A percentile compares a stretch with the other conserved stretches of the same genome.
Conservation (phyloP, 257 asterid species). For the Plantago elongata region DNA sequence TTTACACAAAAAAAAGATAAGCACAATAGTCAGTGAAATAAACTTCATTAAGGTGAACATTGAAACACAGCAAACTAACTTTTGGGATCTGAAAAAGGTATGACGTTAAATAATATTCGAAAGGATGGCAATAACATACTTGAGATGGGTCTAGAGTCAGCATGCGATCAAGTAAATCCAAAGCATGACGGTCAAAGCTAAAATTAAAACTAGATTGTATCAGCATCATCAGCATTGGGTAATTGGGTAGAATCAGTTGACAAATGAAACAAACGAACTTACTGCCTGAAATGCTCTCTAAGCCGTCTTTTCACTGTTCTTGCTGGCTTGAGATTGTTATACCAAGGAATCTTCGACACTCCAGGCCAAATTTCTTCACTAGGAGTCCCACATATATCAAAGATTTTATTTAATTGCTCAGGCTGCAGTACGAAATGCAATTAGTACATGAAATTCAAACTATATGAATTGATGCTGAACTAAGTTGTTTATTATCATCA, state of each 20-base stretch:
- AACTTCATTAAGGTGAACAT: conserved; percentile 6
- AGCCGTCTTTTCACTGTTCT: conserved; percentile 70
- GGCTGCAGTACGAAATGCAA: conserved; percentile 42
- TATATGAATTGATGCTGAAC: conserved; percentile 1
- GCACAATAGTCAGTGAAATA: conserved; percentile 16
- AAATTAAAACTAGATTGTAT: conserved; percentile 10
- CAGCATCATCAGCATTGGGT: conserved; percentile 10
- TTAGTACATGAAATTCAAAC: conserved; percentile 7
- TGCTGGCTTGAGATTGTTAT: conserved; percentile 73
- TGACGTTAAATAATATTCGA: neutral
- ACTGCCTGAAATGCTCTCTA: conserved; percentile 79
- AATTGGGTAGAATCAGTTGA: conserved; percentile 8
- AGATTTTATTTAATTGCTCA: conserved; percentile 73
- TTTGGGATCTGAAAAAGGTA: neutral
- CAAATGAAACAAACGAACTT: conserved; percentile 28
- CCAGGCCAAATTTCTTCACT: conserved; percentile 85
- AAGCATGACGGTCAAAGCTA: conserved; percentile 91
- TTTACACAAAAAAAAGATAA: conserved; percentile 11
- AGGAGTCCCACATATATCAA: conserved; percentile 78
- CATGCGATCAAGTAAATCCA: conserved; percentile 88
- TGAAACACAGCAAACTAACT: neutral
- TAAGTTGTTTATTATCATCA: neutral
- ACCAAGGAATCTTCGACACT: conserved; percentile 80
- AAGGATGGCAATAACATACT: conserved; percentile 34
- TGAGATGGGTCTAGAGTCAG: conserved; percentile 84